Percentiles rank a stretch among this genome's conserved stretches.
phyloP scores from a whole-genome alignment of 139 green algal genomes.

The Ettlia oleoabundans region DNA sequence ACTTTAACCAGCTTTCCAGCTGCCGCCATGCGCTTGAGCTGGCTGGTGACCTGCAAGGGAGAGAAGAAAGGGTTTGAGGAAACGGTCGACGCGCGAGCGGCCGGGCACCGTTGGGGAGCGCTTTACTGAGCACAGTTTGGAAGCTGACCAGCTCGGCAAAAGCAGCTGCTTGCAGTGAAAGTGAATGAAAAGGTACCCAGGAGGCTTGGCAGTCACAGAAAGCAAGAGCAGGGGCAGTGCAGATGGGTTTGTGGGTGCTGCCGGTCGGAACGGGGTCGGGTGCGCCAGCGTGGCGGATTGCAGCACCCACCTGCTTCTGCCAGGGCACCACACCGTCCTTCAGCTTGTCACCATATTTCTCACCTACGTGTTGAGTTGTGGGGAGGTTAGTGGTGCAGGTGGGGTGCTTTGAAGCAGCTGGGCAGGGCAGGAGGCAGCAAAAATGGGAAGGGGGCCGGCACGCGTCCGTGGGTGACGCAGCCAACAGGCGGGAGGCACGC shows the following conservation, averaged over 20 bases:
- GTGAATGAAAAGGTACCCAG: not conserved
- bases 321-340: conserved; percentile 49
- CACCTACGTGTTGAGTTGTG: conserved; percentile 46
- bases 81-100: no score
- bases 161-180: no score
- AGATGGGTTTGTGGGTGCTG: no score
- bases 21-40: conserved; percentile 60
- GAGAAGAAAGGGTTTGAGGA: no score
- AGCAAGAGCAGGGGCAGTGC: not conserved
- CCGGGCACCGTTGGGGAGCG: no score
- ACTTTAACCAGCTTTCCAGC: conserved; percentile 76
- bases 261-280: not conserved
- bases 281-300: not conserved
- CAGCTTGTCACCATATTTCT: conserved; percentile 54
- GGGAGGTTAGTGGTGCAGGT: not conserved
- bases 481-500: not conserved
- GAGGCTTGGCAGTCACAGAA: no score
- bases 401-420: not conserved
- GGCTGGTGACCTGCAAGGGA: conserved; percentile 34
- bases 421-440: not conserved
- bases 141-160: no score
- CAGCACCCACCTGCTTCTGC: conserved; percentile 52
- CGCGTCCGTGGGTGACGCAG: not conserved
- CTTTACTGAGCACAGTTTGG: no score
- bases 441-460: not conserved